Evolutionary conservation across 805 yeast genomes (phyloP).

Genomic region (Kregervanrija delftensis): DNA sequence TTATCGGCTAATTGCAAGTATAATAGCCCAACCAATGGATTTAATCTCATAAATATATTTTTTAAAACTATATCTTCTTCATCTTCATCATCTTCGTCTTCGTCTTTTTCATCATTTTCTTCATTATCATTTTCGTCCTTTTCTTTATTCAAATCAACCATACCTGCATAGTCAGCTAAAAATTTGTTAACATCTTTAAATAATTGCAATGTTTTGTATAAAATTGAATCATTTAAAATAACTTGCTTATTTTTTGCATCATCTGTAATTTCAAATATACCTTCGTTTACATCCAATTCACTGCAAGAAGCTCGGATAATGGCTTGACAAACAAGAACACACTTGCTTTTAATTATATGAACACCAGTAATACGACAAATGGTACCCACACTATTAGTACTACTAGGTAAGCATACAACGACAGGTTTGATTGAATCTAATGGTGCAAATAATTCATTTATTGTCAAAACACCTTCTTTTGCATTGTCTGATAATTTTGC

Average conservation of each 20-base stretch:
- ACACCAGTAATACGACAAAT: conserved; percentile 42
- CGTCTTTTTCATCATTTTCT: conserved; percentile 7
- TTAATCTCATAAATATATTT: conserved; percentile 36
- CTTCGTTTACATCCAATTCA: too few species aligned
- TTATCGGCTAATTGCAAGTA: conserved; percentile 41
- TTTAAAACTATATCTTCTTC: neutral
- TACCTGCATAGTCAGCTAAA: conserved; percentile 26
- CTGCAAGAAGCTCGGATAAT: conserved; percentile 31
- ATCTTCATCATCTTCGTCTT: too few species aligned
- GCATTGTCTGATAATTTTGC: neutral
- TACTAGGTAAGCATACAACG: conserved; percentile 21
- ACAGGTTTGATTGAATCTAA: conserved; percentile 10
- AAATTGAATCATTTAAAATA: too few species aligned
- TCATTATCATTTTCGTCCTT: conserved; percentile 4
- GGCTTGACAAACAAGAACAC: conserved; percentile 45
- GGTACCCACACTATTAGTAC: conserved; percentile 26
- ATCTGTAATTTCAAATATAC: too few species aligned
- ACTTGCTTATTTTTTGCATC: too few species aligned
- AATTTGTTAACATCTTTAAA: conserved; percentile 1
- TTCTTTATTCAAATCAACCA: conserved; percentile 9
- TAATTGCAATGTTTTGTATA: neutral
- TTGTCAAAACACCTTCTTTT: neutral
- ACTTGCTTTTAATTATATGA: conserved; percentile 34
- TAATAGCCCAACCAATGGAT: conserved; percentile 57
- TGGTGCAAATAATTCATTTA: neutral